Conservation (phyloP, 2,329 filamentous ascomycete species). For the Cordyceps cateniannulata region DNA sequence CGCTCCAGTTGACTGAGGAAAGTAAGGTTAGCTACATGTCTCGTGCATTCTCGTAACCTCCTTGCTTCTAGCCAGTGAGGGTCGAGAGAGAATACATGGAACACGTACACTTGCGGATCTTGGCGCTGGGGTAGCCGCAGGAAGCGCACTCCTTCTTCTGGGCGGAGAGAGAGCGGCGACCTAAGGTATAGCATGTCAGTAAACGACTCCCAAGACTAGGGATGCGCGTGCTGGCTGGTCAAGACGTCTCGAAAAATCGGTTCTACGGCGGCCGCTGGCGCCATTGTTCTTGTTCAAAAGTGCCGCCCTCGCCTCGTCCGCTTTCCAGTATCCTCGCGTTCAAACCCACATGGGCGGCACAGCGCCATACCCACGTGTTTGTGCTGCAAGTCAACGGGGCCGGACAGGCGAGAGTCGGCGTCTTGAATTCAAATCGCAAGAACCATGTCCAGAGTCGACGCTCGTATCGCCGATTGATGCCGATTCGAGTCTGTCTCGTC, state of each 20-base stretch:
- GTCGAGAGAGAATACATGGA: neutral
- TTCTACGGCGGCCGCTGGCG: neutral
- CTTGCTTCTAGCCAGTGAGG: rapidly evolving
- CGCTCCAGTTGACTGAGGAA: slow-evolving; percentile 88
- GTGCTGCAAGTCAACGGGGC: too few species aligned
- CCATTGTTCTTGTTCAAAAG: neutral
- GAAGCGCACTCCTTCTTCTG: slow-evolving; percentile 97
- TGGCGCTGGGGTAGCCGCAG: slow-evolving; percentile 96
- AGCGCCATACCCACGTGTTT: too few species aligned
- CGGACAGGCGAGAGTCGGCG: too few species aligned
- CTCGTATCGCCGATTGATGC: neutral
- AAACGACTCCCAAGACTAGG: neutral
- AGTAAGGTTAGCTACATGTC: neutral
- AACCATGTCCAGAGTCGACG: too few species aligned
- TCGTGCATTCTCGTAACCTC: neutral
- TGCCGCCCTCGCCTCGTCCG: neutral
- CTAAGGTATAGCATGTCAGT: slow-evolving; percentile 36
- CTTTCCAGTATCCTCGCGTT: neutral
- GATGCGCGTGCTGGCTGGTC: too few species aligned
- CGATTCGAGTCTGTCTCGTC: neutral
- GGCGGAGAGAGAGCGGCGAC: slow-evolving; percentile 95
- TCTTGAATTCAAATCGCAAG: too few species aligned
- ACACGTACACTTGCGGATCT: slow-evolving; percentile 95
- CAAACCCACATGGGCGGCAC: too few species aligned
- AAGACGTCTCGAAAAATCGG: neutral